Conservation (phyloP, 441 rosid genomes). For the Raphanus hybrid region DNA sequence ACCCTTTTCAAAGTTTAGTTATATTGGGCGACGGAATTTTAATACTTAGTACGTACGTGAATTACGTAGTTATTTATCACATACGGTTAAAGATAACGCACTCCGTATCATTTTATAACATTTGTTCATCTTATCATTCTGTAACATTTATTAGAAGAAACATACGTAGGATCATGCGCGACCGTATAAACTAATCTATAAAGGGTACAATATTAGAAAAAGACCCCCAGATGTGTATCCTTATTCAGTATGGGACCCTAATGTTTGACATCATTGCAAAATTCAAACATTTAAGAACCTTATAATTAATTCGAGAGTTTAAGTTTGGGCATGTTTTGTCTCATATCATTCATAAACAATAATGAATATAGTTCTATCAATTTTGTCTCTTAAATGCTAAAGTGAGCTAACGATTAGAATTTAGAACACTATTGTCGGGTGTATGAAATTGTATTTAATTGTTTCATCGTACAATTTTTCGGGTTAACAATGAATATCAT, state of each 20-base stretch:
- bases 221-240: constrained; percentile 1
- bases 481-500: constrained; percentile 14
- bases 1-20: constrained; percentile 1
- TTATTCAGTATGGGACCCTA: constrained; percentile 39
- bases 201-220: constrained; percentile 5
- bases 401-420: constrained; percentile 12
- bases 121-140: constrained; percentile 3
- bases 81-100: constrained; percentile 35
- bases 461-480: constrained; percentile 25
- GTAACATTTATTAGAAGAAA: constrained; percentile 8
- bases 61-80: constrained; percentile 10
- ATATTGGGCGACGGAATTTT: constrained; percentile 8
- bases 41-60: constrained; percentile 13
- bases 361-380: constrained; percentile 30
- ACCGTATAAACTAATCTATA: constrained; percentile 27
- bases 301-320: constrained; percentile 20
- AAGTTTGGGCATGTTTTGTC: constrained; percentile 37
- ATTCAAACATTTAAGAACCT: constrained; percentile 18
- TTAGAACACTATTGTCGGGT: constrained; percentile 3
- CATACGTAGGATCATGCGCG: constrained; percentile 31
- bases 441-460: constrained; percentile 15
- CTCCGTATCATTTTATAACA: constrained; percentile 25
- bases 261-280: constrained; percentile 35
- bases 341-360: constrained; percentile 32
- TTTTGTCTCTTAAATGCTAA: constrained; percentile 16